These are phyloP conservation scores for Stephania japonica DNA, from an alignment of 164 flowering plant genomes.

Conservation along the genomic window DNA sequence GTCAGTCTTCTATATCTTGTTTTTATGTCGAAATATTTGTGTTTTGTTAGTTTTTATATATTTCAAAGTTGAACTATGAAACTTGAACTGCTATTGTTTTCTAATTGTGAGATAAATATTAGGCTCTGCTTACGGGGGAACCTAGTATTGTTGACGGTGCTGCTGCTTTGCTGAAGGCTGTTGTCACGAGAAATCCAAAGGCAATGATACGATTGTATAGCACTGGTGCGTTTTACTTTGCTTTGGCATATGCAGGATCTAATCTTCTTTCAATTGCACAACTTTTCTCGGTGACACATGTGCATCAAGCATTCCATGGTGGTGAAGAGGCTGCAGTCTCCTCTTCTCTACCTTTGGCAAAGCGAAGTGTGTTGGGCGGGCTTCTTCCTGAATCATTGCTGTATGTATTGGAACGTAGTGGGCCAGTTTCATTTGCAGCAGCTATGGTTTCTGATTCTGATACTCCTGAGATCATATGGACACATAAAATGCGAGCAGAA, in stretches of 20 bases:
- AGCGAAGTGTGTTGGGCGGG: slow-evolving; percentile 96
- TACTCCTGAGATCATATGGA: slow-evolving; percentile 99
- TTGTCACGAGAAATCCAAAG: slow-evolving; percentile 97
- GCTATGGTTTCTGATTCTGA: slow-evolving; percentile 99
- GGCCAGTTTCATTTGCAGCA: slow-evolving; percentile 92
- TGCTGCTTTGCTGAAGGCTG: slow-evolving; percentile 83
- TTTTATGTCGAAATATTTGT: not conserved
- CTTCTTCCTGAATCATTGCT: slow-evolving; percentile 94
- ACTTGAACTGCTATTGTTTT: not conserved
- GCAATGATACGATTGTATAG: slow-evolving; percentile 93
- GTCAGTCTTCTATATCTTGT: too few relatives aligned
- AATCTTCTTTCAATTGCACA: slow-evolving; percentile 90
- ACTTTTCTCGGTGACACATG: slow-evolving; percentile 86
- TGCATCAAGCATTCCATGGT: slow-evolving; percentile 99
- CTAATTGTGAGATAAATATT: slow-evolving; percentile 7
- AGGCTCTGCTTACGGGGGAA: slow-evolving; percentile 98
- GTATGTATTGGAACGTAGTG: slow-evolving; percentile 96
- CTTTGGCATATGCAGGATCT: slow-evolving; percentile 96
- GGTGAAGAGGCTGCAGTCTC: slow-evolving; percentile 99
- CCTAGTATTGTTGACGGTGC: slow-evolving; percentile 90
- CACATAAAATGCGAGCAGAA: slow-evolving; percentile 98
- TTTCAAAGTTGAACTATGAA: not conserved
- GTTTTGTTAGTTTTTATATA: not conserved
- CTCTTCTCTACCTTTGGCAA: slow-evolving; percentile 90
- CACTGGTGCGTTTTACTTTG: slow-evolving; percentile 96